Evolutionary conservation across 805 yeast genomes (phyloP).

Genomic region (Saccharomycopsis fermentans): DNA sequence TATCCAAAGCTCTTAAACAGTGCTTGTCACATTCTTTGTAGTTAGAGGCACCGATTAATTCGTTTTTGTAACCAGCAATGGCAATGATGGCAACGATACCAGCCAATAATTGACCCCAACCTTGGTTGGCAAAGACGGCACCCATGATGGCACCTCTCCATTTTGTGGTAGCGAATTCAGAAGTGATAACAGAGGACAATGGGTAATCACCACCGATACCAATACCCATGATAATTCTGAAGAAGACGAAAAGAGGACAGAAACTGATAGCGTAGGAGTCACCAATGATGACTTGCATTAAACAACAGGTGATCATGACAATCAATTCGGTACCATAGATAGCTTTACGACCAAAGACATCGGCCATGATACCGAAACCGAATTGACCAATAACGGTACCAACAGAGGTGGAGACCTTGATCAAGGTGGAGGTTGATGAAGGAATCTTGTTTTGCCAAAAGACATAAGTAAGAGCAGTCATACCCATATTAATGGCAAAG

Average conservation of each 20-base stretch:
- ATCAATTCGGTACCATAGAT: constrained; percentile 83
- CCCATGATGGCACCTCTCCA: constrained; percentile 99
- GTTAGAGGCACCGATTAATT: constrained; percentile 41
- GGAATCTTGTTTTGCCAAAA: constrained; percentile 63
- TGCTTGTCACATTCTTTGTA: constrained; percentile 51
- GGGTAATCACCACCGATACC: constrained; percentile 99
- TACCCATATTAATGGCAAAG: constrained; percentile 77
- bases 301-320: constrained; percentile 69
- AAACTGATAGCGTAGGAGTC: constrained; percentile 60
- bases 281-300: constrained; percentile 70
- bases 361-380: constrained; percentile 76
- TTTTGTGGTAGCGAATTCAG: constrained; percentile 87
- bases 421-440: constrained; percentile 58
- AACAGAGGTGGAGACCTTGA: constrained; percentile 84
- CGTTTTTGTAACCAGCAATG: constrained; percentile 67
- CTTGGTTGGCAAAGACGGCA: constrained; percentile 94
- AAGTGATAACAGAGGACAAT: constrained; percentile 81
- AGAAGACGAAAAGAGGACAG: constrained; percentile 62
- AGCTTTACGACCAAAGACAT: constrained; percentile 73
- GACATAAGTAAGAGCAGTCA: constrained; percentile 68
- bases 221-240: constrained; percentile 84
- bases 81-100: constrained; percentile 74
- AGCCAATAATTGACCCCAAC: constrained; percentile 87
- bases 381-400: constrained; percentile 91
- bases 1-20: constrained; percentile 76